Evolutionary conservation across 208 protist species (phyloP), one percentile per base, ranked within the genome.

Genomic region (Leishmania mexicana): DNA sequence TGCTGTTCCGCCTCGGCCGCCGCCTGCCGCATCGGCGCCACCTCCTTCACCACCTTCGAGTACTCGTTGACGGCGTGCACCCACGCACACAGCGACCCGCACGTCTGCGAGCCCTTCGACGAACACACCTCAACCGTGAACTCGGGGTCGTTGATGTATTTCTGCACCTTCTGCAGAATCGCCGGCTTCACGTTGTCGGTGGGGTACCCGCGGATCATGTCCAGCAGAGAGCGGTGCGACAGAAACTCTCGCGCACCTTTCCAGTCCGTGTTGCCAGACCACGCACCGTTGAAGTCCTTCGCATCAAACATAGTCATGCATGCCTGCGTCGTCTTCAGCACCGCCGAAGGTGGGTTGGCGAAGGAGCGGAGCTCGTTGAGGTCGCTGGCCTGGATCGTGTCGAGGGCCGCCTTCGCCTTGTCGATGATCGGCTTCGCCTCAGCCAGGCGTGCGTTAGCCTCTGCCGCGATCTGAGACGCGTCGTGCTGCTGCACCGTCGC

Each of bases 221-320:
- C 88, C n/a, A 99, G 88, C 81, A 99, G 96, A 38, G 95, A 90
- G n/a, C 91, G 89, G 76, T 97, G 93, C 19, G 93, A 96, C 31
- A 99, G 85, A 80, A 99, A 96, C 87, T 98, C 94, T 67, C 92
- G 90, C 24, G 95, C 94, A 21, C 92, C 92, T 81, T 98, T 97
- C 96, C 96, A 98, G 77, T 97, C 96, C 70, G 87, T 96, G 75
- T 85, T 89, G 71, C 93, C 93, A n/a, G 92, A 97, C 93, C 92
- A 97, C 64, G 90, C 58, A 13, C 92, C 91, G 83, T 89, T 91
- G 85, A 97, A 97, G 76, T 97, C 93, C 90, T 97, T 96, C 38
- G 87, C 82, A 72, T 98, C 96, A 80, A 99, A 98, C 88, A 99
- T 96, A n/a, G 98, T 96, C 93, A 98, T 99, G 80, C 99, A 98